phyloP scores from a whole-genome alignment of 208 protist genomes.

The Histomonas meleagridis region DNA sequence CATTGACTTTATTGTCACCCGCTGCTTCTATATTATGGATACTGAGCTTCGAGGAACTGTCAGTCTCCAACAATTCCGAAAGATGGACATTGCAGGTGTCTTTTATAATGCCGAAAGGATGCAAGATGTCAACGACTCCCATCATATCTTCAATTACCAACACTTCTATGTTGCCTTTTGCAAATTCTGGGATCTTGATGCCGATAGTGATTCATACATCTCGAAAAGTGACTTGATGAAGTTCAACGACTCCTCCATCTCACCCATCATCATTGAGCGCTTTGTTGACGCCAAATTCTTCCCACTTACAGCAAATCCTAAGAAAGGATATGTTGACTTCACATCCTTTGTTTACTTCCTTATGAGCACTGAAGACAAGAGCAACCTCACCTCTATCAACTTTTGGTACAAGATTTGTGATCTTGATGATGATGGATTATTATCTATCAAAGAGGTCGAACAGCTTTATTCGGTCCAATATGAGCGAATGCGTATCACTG shows the following conservation, averaged over 20 bases:
- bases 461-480: not conserved
- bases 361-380: constrained; percentile 9
- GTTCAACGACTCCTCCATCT: constrained; percentile 18
- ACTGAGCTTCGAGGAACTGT: constrained; percentile 21
- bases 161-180: constrained; percentile 33
- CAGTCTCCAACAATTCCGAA: not conserved
- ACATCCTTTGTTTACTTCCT: not conserved
- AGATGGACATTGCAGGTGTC: not conserved
- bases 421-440: constrained; percentile 5
- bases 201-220: not conserved
- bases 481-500: not conserved
- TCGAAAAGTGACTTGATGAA: not conserved
- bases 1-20: constrained; percentile 19
- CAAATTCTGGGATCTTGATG: constrained; percentile 32
- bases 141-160: constrained; percentile 32
- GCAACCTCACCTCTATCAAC: not conserved
- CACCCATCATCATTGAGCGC: not conserved
- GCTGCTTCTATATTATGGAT: constrained; percentile 12
- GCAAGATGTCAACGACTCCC: not conserved
- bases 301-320: not conserved
- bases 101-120: not conserved
- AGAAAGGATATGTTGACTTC: not conserved
- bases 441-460: constrained; percentile 14
- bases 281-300: not conserved
- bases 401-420: constrained; percentile 22